Conservation (phyloP, 805 yeast genomes). For the Candida pseudofarinosa region DNA sequence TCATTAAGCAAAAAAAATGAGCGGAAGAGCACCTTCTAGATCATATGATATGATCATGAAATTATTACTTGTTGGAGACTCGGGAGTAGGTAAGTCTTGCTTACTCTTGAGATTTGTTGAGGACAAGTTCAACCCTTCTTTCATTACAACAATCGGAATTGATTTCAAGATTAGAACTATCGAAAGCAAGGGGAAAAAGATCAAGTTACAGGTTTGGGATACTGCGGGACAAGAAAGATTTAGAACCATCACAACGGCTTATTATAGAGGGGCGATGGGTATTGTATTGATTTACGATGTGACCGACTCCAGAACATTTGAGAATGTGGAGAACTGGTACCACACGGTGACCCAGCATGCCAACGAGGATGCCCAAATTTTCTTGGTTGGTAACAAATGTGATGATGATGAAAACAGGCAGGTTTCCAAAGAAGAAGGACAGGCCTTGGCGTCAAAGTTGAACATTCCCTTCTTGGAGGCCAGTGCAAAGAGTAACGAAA, state of each 20-base stretch:
- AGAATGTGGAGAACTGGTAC: conserved; percentile 91
- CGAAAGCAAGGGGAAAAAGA: conserved; percentile 86
- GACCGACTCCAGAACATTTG: conserved; percentile 86
- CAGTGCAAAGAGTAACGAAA: conserved; percentile 88
- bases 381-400: conserved; percentile 92
- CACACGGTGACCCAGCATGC: conserved; percentile 96
- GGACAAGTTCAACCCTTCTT: conserved; percentile 93
- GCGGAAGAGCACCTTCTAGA: conserved; percentile 62
- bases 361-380: conserved; percentile 89
- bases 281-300: conserved; percentile 81
- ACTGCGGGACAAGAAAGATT: conserved; percentile 98
- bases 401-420: conserved; percentile 87
- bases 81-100: conserved; percentile 87
- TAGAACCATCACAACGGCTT: conserved; percentile 90
- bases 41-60: conserved; percentile 89
- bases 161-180: conserved; percentile 97
- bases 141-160: conserved; percentile 96
- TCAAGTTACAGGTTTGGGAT: conserved; percentile 95
- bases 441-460: conserved; percentile 77
- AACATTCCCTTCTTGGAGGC: conserved; percentile 93
- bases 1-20: conserved; percentile 29
- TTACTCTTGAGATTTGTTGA: conserved; percentile 88
- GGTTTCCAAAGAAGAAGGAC: conserved; percentile 87
- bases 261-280: conserved; percentile 88
- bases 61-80: conserved; percentile 89